Evolutionary conservation across 257 asterid species (phyloP), one percentile per base, ranked within the genome.

Genomic region (Eucommia ulmoides): DNA sequence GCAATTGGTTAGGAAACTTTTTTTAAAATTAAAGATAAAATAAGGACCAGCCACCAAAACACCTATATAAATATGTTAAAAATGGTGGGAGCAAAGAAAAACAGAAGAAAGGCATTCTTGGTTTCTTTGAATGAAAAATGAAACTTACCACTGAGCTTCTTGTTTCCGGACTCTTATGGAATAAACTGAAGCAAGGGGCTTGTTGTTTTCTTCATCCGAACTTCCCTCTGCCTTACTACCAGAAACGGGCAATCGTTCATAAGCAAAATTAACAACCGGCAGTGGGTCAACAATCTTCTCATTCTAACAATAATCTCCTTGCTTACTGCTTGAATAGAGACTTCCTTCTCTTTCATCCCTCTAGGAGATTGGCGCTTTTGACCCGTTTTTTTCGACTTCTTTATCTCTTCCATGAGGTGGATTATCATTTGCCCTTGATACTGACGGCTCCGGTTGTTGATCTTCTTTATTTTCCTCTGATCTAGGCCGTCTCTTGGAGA

Each of bases 191-290:
- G 67, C 57, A 25, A 51, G 58, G 50, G 67, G 42, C 60, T 33
- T 59, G 22, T 73, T 83, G 60, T 54, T 60, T 19, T 67, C 73
- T 58, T 62, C 76, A 55, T 80, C 88, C 54, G 81, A 68, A 56
- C 60, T 68, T 65, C 62, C 79, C 45, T 77, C 71, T 33, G 62
- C 68, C 45, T 51, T 55, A 65, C 49, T 23, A 60, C 52, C 50
- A 55, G 20, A 62, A 38, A 64, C 22, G 56, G 46, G 15, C 23
- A 22, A 41, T 25, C 45, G 24, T 41, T 60, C 58, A 48, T 24
- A 51, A 50, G 62, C 53, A 60, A 60, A 20, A 56, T 56, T 52
- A 18, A 68, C 60, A 51, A 51, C 76, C 46, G 50, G 42, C 49
- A 52, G 57, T 50, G 45, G 54, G 15, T 53, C 52, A 42, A 53